Conservation (phyloP, 768 basidiomycete genomes). For the Calocybe cyanea region DNA sequence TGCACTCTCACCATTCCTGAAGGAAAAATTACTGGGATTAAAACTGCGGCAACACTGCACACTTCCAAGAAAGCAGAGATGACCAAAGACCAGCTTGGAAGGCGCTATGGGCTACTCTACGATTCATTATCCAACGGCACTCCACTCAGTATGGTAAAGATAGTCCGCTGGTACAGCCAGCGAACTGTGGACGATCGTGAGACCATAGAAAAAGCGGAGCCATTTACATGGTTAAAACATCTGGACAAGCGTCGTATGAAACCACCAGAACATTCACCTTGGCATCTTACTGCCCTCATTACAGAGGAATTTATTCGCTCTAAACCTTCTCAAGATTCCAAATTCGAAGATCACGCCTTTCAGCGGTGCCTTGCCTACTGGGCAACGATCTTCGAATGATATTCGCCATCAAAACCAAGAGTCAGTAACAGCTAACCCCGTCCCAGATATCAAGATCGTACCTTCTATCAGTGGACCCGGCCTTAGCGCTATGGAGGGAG, state of each 20-base stretch:
- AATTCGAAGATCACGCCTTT: neutral
- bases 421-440: conserved; percentile 1
- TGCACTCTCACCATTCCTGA: neutral
- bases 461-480: conserved; percentile 8
- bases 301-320: conserved; percentile 58
- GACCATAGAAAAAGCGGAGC: conserved; percentile 63
- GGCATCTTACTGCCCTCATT: conserved; percentile 67
- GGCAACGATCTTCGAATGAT: conserved; percentile 7
- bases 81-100: conserved; percentile 58
- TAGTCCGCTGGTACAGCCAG: conserved; percentile 58
- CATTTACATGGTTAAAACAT: conserved; percentile 73
- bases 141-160: conserved; percentile 42
- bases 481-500: neutral
- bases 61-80: conserved; percentile 64
- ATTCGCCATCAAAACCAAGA: neutral
- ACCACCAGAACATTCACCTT: conserved; percentile 37
- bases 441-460: conserved; percentile 9
- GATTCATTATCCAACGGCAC: conserved; percentile 28
- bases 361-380: neutral
- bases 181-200: conserved; percentile 44
- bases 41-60: conserved; percentile 41
- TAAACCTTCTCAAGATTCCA: conserved; percentile 25
- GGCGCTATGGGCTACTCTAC: conserved; percentile 60
- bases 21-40: conserved; percentile 61
- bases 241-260: conserved; percentile 42